Base-by-base conservation (phyloP, 768 basidiomycete genomes). In the Suillus hirtellus region DNA sequence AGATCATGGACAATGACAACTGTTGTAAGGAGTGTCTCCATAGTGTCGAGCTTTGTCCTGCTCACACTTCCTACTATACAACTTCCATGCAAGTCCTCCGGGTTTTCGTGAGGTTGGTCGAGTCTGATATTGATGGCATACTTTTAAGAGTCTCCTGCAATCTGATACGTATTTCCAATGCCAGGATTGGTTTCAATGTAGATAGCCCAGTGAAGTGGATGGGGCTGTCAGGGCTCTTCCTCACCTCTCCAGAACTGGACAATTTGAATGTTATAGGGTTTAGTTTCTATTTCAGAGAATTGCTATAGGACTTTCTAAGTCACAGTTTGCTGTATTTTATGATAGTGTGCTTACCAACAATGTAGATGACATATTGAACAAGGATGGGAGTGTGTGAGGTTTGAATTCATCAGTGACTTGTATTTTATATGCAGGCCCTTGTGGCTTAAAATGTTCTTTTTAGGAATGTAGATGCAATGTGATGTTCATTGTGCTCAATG, bases 201-300 rank as follows among this genome's bases (percentile, higher is more conserved):
- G 62, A 74, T 66, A 40, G 70, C 71, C 73, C 73, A 74, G 62
- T 73, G 72, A 3, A 71, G 66, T 21, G 70, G 67, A 12, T 27
- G 40, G 42, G 65, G 65, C 1, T 59, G 63, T 0, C 64, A 61
- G 10, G 38, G 63, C 17, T 17, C 27, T 31, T 17, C 9, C 31
- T 27, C 63, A 38, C 37, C 61, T 31, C 68, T 73, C 70, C 68
- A 75, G 62, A 74, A 74, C 35, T 76, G 74, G 60, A 59, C 63
- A 46, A 74, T 60, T n/a, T 71, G 71, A 64, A 76, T 62, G 2
- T 71, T 63, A 64, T 67, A 67, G 58, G 50, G 64, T 3, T 67
- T 66, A 0, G 65, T 35, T n/a, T 17, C 42, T 2, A 70, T 61
- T 4, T 52, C 27, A 0, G 31, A 52, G 19, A 31, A 52, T 34